Percentiles rank a stretch among this genome's conserved stretches.
Evolutionary conservation across 768 basidiomycete genomes (phyloP).

Genomic region (Suillus alpinus): DNA sequence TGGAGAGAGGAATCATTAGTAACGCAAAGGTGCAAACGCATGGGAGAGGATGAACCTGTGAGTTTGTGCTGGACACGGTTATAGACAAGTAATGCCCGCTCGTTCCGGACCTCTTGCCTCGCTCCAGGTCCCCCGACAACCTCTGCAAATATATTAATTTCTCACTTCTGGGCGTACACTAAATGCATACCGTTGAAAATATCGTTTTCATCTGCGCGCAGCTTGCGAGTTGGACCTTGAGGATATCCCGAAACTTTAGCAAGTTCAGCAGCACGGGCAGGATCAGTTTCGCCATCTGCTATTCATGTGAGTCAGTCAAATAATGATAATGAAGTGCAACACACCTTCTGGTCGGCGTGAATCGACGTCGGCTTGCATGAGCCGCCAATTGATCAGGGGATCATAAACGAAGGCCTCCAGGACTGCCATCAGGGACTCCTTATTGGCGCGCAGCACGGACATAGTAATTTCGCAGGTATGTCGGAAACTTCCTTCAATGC

Average conservation of each 20-base stretch:
- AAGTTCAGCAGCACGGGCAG: slow-evolving; percentile 58
- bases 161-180: background rate
- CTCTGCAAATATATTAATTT: slow-evolving; percentile 24
- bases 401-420: slow-evolving; percentile 99
- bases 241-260: slow-evolving; percentile 69
- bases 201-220: slow-evolving; percentile 90
- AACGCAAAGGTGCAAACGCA: background rate
- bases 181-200: slow-evolving; percentile 76
- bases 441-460: slow-evolving; percentile 93
- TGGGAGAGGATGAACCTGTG: slow-evolving; percentile 54
- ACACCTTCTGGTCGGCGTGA: slow-evolving; percentile 66
- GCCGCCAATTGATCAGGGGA: slow-evolving; percentile 94
- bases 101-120: slow-evolving; percentile 85
- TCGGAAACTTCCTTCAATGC: slow-evolving; percentile 96
- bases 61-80: slow-evolving; percentile 95
- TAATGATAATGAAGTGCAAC: slow-evolving; percentile 11
- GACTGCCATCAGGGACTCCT: slow-evolving; percentile 98
- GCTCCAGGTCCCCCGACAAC: slow-evolving; percentile 53
- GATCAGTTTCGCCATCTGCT: slow-evolving; percentile 44
- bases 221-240: slow-evolving; percentile 76
- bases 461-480: slow-evolving; percentile 97
- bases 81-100: slow-evolving; percentile 86
- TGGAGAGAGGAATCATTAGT: background rate
- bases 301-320: slow-evolving; percentile 1
- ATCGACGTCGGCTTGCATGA: slow-evolving; percentile 83